phyloP scores from a whole-genome alignment of 2,329 filamentous ascomycete genomes.

The Nigrospora sphaerica region DNA sequence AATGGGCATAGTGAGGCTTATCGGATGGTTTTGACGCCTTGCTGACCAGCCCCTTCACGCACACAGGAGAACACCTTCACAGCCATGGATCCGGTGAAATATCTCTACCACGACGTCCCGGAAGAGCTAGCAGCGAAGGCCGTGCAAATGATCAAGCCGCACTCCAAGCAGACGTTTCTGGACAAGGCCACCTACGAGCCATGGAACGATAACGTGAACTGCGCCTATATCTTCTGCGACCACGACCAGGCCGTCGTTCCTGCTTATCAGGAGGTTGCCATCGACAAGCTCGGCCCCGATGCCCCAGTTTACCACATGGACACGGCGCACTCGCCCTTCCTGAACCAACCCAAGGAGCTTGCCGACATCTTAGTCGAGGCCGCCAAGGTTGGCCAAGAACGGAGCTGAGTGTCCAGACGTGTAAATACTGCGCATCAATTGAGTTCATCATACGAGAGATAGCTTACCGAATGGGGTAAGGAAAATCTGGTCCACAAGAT shows the following conservation, averaged over 20 bases:
- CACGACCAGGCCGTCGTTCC: constrained; percentile 8
- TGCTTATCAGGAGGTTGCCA: constrained; percentile 7
- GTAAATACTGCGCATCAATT: too few species aligned
- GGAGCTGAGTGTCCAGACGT: neutral
- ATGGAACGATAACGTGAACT: constrained; percentile 11
- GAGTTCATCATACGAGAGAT: too few species aligned
- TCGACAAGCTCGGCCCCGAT: constrained; percentile 5
- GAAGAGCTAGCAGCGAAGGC: constrained; percentile 5
- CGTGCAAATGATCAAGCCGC: constrained; percentile 8
- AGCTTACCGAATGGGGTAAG: too few species aligned
- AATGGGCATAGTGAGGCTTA: too few species aligned
- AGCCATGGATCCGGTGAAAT: constrained; percentile 6
- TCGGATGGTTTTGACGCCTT: too few species aligned
- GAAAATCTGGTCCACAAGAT: too few species aligned
- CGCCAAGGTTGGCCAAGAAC: constrained; percentile 1
- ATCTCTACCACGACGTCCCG: constrained; percentile 12
- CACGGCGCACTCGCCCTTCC: constrained; percentile 11
- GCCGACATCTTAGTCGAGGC: constrained; percentile 3
- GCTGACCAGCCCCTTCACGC: neutral
- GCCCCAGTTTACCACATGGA: constrained; percentile 7
- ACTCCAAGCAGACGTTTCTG: constrained; percentile 9
- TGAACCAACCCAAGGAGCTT: constrained; percentile 7
- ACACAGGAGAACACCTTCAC: constrained; percentile 7
- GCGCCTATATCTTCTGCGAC: constrained; percentile 12
- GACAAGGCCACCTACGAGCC: constrained; percentile 12